Conservation (phyloP, 257 asterid genomes). For the Buddleja alternifolia region DNA sequence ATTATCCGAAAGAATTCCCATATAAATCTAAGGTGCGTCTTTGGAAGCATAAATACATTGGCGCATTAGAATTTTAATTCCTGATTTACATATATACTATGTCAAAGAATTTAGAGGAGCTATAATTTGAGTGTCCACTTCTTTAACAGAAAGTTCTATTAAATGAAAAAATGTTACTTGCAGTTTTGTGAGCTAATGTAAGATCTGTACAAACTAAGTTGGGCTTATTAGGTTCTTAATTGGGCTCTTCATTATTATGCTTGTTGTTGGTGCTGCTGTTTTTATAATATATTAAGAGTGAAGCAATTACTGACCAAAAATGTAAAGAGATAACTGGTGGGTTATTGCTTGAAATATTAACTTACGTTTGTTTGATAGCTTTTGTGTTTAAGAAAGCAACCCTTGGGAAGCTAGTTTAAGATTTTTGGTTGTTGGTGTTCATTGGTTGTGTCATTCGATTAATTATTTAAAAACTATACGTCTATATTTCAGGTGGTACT, state of each 20-base stretch:
- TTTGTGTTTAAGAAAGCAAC: constrained; percentile 20
- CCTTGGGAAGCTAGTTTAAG: neutral
- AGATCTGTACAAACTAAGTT: constrained; percentile 1
- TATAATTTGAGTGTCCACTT: constrained; percentile 1
- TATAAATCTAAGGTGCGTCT: constrained; percentile 85
- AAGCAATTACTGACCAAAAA: no score
- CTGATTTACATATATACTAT: neutral
- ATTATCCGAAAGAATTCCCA: constrained; percentile 79
- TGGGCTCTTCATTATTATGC: neutral
- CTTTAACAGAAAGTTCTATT: constrained; percentile 12
- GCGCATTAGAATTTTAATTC: constrained; percentile 17
- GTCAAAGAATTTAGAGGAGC: neutral
- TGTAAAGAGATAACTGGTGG: constrained; percentile 2
- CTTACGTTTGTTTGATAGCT: neutral
- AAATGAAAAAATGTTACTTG: constrained; percentile 15
- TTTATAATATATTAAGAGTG: neutral
- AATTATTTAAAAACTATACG: constrained; percentile 27
- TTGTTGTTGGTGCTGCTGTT: constrained; percentile 3
- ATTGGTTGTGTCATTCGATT: constrained; percentile 4
- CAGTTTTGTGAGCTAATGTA: constrained; percentile 7
- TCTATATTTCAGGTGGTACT: constrained; percentile 71
- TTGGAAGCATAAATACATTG: constrained; percentile 11
- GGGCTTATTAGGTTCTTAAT: constrained; percentile 7
- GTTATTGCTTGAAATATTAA: neutral
- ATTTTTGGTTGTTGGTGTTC: constrained; percentile 2